Evolutionary conservation across 2,329 filamentous ascomycete species (phyloP).

Genomic region (Dendryphion nanum): DNA sequence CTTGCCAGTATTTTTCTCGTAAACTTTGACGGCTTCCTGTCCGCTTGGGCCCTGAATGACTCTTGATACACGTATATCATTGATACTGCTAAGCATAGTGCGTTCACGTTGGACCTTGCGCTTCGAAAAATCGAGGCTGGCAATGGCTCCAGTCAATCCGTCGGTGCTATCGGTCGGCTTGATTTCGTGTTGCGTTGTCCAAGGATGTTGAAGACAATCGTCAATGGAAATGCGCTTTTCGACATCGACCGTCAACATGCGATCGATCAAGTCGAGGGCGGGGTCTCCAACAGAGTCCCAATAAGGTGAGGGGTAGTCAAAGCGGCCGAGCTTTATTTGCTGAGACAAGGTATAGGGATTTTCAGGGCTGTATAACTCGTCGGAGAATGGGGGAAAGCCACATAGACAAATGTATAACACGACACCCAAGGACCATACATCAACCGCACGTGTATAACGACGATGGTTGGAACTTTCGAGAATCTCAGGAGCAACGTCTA

Average conservation of each 20-base stretch:
- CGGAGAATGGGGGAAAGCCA: slow-evolving; percentile 94
- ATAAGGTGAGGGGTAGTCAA: slow-evolving; percentile 94
- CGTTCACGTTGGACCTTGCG: slow-evolving; percentile 79
- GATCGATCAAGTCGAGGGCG: slow-evolving; percentile 89
- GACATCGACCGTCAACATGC: slow-evolving; percentile 87
- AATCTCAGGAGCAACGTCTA: slow-evolving; percentile 91
- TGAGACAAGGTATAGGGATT: slow-evolving; percentile 85
- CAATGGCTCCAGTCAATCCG: slow-evolving; percentile 83
- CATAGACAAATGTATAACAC: slow-evolving; percentile 97
- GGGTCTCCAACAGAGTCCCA: slow-evolving; percentile 87
- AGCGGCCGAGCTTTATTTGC: slow-evolving; percentile 84
- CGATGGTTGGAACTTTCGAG: slow-evolving; percentile 77
- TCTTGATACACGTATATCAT: slow-evolving; percentile 65
- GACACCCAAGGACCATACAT: slow-evolving; percentile 96
- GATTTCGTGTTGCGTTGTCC: slow-evolving; percentile 62
- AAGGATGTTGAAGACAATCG: slow-evolving; percentile 86
- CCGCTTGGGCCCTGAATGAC: slow-evolving; percentile 57
- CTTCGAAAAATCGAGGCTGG: slow-evolving; percentile 76
- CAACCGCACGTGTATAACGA: slow-evolving; percentile 91
- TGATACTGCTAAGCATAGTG: slow-evolving; percentile 79
- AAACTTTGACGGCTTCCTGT: slow-evolving; percentile 44
- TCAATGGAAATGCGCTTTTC: slow-evolving; percentile 83
- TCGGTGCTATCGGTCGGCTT: slow-evolving; percentile 83
- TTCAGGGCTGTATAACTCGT: slow-evolving; percentile 78
- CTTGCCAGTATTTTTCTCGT: slow-evolving; percentile 36